Conservation (phyloP, 257 asterid genomes). For the Solanum stenotomum region DNA sequence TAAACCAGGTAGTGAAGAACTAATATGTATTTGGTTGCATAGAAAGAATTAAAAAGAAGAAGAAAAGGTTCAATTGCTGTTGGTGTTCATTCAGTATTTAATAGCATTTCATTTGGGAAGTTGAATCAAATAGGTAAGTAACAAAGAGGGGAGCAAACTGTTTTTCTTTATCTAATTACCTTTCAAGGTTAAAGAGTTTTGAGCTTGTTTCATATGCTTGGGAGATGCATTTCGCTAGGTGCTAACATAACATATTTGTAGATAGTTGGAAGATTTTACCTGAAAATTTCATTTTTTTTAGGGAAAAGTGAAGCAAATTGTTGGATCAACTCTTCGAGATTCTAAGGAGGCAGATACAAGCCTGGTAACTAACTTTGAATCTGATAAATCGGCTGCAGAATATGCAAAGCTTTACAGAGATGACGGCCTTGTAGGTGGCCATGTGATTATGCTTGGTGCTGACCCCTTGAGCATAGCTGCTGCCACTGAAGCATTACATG, state of each 20-base stretch:
- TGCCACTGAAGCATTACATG: slow-evolving; percentile 81
- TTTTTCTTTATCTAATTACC: neutral
- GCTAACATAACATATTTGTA: neutral
- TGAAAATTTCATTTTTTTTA: slow-evolving; percentile 16
- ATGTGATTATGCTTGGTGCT: slow-evolving; percentile 95
- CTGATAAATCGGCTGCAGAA: slow-evolving; percentile 86
- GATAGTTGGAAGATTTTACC: neutral
- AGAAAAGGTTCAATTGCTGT: neutral
- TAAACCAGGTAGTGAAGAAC: neutral
- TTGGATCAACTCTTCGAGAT: slow-evolving; percentile 93
- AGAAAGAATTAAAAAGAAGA: neutral
- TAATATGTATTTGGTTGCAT: neutral
- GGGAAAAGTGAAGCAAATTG: slow-evolving; percentile 99
- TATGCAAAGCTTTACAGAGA: slow-evolving; percentile 79
- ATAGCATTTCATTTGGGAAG: neutral
- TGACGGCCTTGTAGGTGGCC: slow-evolving; percentile 84
- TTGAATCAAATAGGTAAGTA: neutral
- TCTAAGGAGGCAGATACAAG: slow-evolving; percentile 51
- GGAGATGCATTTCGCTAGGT: neutral
- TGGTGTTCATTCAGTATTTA: neutral
- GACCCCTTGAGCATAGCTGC: slow-evolving; percentile 78
- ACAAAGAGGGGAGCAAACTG: neutral
- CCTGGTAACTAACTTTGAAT: slow-evolving; percentile 81
- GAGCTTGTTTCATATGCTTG: neutral
- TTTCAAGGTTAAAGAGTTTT: neutral